Conservation (phyloP, 2,329 filamentous ascomycete genomes). For the Akanthomyces muscarius region DNA sequence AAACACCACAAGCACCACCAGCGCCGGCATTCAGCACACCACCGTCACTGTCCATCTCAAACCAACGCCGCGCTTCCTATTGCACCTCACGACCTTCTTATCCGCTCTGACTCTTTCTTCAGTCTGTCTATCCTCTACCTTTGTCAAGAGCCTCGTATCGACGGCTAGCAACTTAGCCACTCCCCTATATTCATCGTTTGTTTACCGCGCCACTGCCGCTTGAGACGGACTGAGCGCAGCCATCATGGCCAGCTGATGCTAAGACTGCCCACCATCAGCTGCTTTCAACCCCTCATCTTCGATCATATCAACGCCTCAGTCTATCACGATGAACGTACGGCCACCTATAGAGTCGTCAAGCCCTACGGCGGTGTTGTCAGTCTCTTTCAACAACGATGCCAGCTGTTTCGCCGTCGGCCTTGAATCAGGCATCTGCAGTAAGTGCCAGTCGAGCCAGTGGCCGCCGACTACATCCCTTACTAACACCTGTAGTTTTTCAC, state of each 20-base stretch:
- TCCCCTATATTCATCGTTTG: background rate
- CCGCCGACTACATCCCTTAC: constrained; percentile 1
- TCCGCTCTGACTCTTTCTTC: background rate
- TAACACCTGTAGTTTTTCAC: constrained; percentile 59
- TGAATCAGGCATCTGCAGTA: constrained; percentile 81
- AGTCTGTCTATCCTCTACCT: background rate
- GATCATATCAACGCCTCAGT: background rate
- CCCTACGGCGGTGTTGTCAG: constrained; percentile 72
- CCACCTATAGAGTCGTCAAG: constrained; percentile 75
- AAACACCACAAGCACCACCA: background rate
- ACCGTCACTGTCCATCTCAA: background rate
- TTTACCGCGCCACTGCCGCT: background rate
- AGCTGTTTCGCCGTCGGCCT: constrained; percentile 85
- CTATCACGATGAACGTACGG: constrained; percentile 74
- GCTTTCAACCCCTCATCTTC: background rate
- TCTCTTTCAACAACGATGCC: constrained; percentile 79
- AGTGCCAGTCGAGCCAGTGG: background rate
- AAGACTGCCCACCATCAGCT: background rate
- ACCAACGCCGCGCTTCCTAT: background rate
- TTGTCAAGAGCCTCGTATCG: background rate
- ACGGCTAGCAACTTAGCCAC: background rate
- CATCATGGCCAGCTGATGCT: constrained; percentile 9
- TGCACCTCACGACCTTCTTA: background rate
- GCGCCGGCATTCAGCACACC: background rate
- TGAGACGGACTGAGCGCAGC: background rate